These are phyloP conservation scores for Phytophthora lateralis DNA, from an alignment of 352 stramenopile species.

Conservation along the genomic window DNA sequence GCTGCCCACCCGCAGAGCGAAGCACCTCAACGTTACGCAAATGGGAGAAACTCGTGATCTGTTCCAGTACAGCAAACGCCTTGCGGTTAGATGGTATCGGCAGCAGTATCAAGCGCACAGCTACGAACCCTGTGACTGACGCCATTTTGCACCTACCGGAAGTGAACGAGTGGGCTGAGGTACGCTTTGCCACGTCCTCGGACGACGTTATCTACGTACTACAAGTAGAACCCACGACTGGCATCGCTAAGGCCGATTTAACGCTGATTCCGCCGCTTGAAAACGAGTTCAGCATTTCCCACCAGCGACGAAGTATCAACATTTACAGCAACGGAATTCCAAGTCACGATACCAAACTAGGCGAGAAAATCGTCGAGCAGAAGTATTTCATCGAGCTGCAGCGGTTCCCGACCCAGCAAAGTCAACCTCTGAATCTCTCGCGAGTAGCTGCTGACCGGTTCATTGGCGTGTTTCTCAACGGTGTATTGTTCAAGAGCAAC, in stretches of 20 bases:
- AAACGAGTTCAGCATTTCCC: constrained; percentile 56
- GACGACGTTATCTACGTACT: constrained; percentile 50
- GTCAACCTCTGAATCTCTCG: constrained; percentile 27
- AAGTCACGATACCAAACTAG: constrained; percentile 34
- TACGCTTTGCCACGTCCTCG: constrained; percentile 47
- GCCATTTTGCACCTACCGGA: constrained; percentile 67
- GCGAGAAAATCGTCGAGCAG: constrained; percentile 29
- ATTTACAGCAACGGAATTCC: constrained; percentile 78
- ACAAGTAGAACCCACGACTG: constrained; percentile 54
- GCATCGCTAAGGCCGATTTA: constrained; percentile 7
- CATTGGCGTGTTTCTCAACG: constrained; percentile 64
- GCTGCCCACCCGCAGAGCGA: constrained; percentile 47
- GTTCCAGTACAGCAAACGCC: constrained; percentile 45
- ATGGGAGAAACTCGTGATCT: constrained; percentile 63
- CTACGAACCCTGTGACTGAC: constrained; percentile 49
- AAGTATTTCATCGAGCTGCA: constrained; percentile 68
- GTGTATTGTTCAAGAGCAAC: constrained; percentile 52
- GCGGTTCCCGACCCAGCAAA: constrained; percentile 48
- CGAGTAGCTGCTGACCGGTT: constrained; percentile 34
- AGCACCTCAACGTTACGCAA: constrained; percentile 28
- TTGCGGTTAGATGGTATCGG: constrained; percentile 42
- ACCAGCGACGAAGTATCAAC: constrained; percentile 43
- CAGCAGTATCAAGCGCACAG: constrained; percentile 51
- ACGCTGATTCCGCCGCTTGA: constrained; percentile 3
- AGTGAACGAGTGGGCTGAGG: constrained; percentile 61